Evolutionary conservation across 2,329 filamentous ascomycete genomes (phyloP).

Genomic region (Sporothrix pallida): DNA sequence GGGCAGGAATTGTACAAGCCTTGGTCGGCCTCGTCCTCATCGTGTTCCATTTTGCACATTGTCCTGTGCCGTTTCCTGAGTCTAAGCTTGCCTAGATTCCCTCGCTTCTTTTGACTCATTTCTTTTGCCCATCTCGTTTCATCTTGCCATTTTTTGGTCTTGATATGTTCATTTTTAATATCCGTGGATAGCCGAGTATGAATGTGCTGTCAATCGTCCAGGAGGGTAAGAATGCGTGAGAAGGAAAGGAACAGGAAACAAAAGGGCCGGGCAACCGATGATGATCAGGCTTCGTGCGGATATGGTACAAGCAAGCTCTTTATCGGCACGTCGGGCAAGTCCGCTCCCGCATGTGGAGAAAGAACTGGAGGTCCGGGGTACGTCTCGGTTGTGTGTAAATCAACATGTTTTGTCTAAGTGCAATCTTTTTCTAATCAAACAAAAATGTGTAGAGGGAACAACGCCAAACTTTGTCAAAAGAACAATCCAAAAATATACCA

Average conservation of each 20-base stretch:
- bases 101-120: neutral
- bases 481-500: neutral
- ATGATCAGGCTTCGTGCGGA: neutral
- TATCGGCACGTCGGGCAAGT: neutral
- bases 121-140: neutral
- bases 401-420: neutral
- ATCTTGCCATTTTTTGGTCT: neutral
- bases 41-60: neutral
- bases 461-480: neutral
- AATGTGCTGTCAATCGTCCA: neutral
- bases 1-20: conserved; percentile 6
- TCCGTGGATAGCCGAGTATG: neutral
- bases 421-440: neutral
- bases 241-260: neutral
- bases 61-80: neutral
- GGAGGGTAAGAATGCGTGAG: neutral
- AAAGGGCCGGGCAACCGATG: neutral
- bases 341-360: neutral
- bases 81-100: neutral
- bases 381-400: neutral
- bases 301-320: neutral
- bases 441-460: neutral
- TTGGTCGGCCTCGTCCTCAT: neutral
- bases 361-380: neutral
- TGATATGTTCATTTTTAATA: neutral